These are phyloP conservation scores for Dendrobium catenatum DNA, from an alignment of 106 monocot species.

Conservation along the genomic window DNA sequence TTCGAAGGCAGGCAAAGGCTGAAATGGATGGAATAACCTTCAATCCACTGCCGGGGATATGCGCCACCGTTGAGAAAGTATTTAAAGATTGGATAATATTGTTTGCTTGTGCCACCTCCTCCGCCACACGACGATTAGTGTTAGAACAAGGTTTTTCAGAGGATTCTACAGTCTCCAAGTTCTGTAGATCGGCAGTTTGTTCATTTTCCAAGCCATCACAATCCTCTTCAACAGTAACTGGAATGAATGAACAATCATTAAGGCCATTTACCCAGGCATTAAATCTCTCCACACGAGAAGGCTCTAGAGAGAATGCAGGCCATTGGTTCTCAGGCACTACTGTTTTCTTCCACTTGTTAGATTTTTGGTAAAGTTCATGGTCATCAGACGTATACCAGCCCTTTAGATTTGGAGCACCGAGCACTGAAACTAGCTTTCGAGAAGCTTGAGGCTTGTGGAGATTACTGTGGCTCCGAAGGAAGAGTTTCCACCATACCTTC, in stretches of 20 bases:
- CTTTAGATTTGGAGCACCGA: conserved; percentile 19
- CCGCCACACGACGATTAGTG: conserved; percentile 12
- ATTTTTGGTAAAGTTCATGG: conserved; percentile 24
- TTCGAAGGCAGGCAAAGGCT: conserved; percentile 60
- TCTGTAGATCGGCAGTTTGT: neutral
- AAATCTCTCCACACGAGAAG: conserved; percentile 61
- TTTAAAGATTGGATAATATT: conserved; percentile 67
- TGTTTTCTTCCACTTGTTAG: conserved; percentile 12
- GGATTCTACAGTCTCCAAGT: conserved; percentile 36
- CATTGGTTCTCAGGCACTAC: conserved; percentile 37
- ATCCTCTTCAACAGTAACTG: conserved; percentile 10
- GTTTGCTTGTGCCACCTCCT: conserved; percentile 73
- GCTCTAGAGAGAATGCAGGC: conserved; percentile 55
- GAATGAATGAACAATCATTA: conserved; percentile 19
- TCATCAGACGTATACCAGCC: conserved; percentile 67
- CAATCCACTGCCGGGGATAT: conserved; percentile 68
- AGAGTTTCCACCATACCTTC: conserved; percentile 91
- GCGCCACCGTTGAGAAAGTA: conserved; percentile 50
- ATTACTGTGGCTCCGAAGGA: conserved; percentile 86
- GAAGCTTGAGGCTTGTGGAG: conserved; percentile 36
- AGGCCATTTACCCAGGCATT: conserved; percentile 89
- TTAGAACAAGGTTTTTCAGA: conserved; percentile 29
- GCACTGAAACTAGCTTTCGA: neutral
- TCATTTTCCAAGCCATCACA: conserved; percentile 9
- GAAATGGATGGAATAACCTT: conserved; percentile 69